Evolutionary conservation across 805 yeast genomes (phyloP).

Genomic region (Hanseniaspora taiwanica): DNA sequence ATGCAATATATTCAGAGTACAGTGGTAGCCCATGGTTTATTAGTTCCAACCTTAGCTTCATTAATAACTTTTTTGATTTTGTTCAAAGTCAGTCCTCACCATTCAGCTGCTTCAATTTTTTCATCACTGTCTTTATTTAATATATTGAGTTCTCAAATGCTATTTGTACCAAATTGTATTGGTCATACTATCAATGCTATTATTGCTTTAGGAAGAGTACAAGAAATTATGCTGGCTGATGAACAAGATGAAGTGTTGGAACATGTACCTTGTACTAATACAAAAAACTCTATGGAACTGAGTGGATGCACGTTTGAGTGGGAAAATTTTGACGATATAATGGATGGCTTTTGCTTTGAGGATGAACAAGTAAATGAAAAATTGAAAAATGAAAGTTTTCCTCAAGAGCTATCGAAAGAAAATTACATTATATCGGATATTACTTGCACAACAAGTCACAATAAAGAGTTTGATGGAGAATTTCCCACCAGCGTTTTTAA

Average conservation of each 20-base stretch:
- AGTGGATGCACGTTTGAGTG: constrained; percentile 50
- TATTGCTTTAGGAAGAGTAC: constrained; percentile 46
- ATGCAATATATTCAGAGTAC: constrained; percentile 39
- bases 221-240: constrained; percentile 36
- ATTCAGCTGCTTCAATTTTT: constrained; percentile 50
- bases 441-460: too few relatives aligned
- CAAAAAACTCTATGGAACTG: constrained; percentile 33
- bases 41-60: constrained; percentile 60
- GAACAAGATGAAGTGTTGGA: constrained; percentile 18
- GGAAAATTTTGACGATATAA: constrained; percentile 37
- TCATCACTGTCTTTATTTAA: constrained; percentile 59
- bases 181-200: constrained; percentile 57
- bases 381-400: too few relatives aligned
- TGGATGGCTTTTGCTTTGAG: constrained; percentile 14
- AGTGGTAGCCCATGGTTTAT: constrained; percentile 50
- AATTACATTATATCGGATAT: too few relatives aligned
- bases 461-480: too few relatives aligned
- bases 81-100: constrained; percentile 29
- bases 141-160: constrained; percentile 45
- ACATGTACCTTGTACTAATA: constrained; percentile 6
- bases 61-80: constrained; percentile 41
- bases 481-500: constrained; percentile 12
- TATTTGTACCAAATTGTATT: constrained; percentile 59
- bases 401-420: constrained; percentile 10
- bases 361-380: constrained; percentile 15